Evolutionary conservation across 768 basidiomycete species (phyloP).

Genomic region (Termitomyces sp.): DNA sequence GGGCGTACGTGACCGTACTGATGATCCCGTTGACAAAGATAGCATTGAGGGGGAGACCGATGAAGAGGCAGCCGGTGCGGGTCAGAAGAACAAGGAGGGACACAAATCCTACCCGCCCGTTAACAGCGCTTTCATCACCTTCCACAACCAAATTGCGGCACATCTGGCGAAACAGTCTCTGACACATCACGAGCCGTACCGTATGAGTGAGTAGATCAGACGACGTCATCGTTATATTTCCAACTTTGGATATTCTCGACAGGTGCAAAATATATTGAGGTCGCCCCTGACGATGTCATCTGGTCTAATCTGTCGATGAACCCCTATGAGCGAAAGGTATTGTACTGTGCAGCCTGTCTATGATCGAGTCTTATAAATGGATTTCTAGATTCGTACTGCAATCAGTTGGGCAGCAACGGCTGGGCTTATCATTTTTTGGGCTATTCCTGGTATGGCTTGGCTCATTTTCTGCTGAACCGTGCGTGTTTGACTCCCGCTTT

Average conservation of each 20-base stretch:
- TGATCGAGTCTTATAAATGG: background rate
- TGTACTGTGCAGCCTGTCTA: background rate
- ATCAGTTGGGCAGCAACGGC: conserved; percentile 73
- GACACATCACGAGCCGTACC: conserved; percentile 75
- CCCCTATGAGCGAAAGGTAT: conserved; percentile 73
- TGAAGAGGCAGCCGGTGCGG: background rate
- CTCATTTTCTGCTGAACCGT: background rate
- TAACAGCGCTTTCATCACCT: conserved; percentile 82
- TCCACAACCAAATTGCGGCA: conserved; percentile 89
- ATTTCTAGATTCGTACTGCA: conserved; percentile 40
- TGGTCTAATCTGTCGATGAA: conserved; percentile 90
- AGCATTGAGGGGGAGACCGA: conserved; percentile 8
- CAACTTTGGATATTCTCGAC: background rate
- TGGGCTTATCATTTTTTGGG: conserved; percentile 82
- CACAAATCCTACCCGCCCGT: conserved; percentile 44
- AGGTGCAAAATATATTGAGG: conserved; percentile 67
- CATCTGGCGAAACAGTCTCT: conserved; percentile 78
- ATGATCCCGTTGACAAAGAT: conserved; percentile 4
- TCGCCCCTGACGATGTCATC: conserved; percentile 84
- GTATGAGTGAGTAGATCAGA: conserved; percentile 48
- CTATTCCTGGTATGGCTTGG: conserved; percentile 62
- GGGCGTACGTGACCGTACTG: conserved; percentile 13
- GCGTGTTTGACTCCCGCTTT: background rate
- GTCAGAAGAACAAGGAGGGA: conserved; percentile 6
- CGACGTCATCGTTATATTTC: background rate